Base-by-base conservation (phyloP, 139 green algal species). In the Picochlorum sp. region DNA sequence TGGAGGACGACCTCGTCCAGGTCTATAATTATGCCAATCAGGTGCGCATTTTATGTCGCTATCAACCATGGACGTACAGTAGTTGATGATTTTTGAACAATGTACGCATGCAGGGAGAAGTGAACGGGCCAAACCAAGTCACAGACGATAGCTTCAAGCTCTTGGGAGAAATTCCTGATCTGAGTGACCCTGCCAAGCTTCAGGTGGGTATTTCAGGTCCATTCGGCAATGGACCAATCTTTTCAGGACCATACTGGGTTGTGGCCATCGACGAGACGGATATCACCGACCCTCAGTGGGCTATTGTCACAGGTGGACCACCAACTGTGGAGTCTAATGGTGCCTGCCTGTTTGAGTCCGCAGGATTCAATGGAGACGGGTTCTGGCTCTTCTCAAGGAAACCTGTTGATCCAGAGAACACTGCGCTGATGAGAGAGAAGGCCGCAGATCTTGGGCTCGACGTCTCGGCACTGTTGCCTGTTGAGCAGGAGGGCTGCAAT, bases 241-340 rank as follows among this genome's bases (percentile, higher is more conserved):
- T 41, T 57, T n/a, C 26, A 50, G 60, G 23, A 24, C 60, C 60
- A 21, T 66, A 66, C 23, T 66, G 60, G 60, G 37, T 66, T 3
- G 60, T 66, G 21, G 60, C 60, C 14, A 59, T 66, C 6, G 60
- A 66, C 20, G 60, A 66, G 20, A 23, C 30, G 6, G 34, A 41
- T 41, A 11, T 41, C 34, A 11, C 34, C 6, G 24, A 52, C 34
- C 57, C 52, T 2, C 23, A 56, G 13, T 66, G 60, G 60, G 60
- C 60, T 10, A 66, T 66, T 41, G 38, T 66, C 49, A 66, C 47
- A 21, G 60, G 60, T 66, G 60, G 60, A 10, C 26, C 60, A 45
- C 60, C 60, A 31, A 66, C 23, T 56, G 30, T 24, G 24, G 23
- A 57, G 23, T 44, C 23, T 5, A 52, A 26, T 56, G 58, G 57